phyloP scores from a whole-genome alignment of 345 rosid species.

The Clarkia xantiana region DNA sequence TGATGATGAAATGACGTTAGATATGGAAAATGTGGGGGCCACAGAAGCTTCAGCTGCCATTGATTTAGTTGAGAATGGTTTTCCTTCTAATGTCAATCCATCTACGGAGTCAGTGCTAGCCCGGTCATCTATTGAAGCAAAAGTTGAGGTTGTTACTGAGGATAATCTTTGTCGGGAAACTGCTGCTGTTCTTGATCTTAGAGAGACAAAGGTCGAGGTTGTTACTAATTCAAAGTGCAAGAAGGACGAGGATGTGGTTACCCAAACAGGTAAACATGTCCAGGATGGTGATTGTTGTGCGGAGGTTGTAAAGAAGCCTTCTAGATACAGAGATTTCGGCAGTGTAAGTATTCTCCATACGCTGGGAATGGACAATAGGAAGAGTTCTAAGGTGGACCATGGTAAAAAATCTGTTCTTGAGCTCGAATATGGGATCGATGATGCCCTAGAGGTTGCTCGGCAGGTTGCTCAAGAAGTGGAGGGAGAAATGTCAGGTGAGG shows the following conservation, averaged over 20 bases:
- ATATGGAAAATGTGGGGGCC: too few species aligned
- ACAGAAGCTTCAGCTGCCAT: slow-evolving; percentile 23
- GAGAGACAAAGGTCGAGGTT: slow-evolving; percentile 7
- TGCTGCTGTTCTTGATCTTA: slow-evolving; percentile 8
- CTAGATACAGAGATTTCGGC: slow-evolving; percentile 26
- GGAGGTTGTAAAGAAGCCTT: slow-evolving; percentile 19
- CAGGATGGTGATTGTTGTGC: slow-evolving; percentile 23
- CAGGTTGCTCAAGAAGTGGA: slow-evolving; percentile 90
- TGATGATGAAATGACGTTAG: too few species aligned
- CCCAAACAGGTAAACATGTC: slow-evolving; percentile 12
- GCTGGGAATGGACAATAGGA: slow-evolving; percentile 13
- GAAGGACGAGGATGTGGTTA: slow-evolving; percentile 16
- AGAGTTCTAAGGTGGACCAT: slow-evolving; percentile 26
- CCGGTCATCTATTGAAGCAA: slow-evolving; percentile 19
- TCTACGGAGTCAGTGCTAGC: slow-evolving; percentile 14
- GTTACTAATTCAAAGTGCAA: slow-evolving; percentile 17
- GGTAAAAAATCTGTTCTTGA: slow-evolving; percentile 36
- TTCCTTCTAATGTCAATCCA: slow-evolving; percentile 23
- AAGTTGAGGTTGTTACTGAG: slow-evolving; percentile 13
- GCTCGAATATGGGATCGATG: slow-evolving; percentile 63
- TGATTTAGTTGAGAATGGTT: slow-evolving; percentile 24
- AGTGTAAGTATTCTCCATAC: slow-evolving; percentile 25
- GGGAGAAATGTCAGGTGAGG: slow-evolving; percentile 52
- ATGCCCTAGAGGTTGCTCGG: slow-evolving; percentile 87
- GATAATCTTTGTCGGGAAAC: slow-evolving; percentile 1